These are phyloP conservation scores for Choiromyces venosus DNA, from an alignment of 495 filamentous ascomycete species.

Conservation along the genomic window DNA sequence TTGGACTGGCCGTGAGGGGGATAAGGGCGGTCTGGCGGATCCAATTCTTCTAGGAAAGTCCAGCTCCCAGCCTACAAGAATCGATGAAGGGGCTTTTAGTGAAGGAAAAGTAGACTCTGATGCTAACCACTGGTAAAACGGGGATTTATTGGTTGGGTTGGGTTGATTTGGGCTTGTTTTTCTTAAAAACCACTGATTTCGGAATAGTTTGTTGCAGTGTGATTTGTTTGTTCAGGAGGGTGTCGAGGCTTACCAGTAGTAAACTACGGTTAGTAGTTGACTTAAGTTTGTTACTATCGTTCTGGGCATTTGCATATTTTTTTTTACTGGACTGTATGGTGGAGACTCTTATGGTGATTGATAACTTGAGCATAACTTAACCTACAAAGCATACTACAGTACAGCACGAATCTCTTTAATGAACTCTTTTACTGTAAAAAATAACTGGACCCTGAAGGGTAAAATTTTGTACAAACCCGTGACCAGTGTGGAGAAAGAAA, in stretches of 20 bases:
- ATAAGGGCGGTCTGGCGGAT: not conserved
- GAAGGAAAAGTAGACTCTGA: not conserved
- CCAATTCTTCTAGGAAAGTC: not conserved
- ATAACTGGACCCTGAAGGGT: too few species aligned
- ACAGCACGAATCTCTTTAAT: too few species aligned
- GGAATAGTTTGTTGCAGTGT: not conserved
- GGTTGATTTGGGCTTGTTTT: not conserved
- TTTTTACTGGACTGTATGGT: not conserved
- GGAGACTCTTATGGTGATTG: not conserved
- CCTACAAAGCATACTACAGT: not conserved
- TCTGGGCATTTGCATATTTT: not conserved
- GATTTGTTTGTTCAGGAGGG: not conserved
- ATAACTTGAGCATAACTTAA: not conserved
- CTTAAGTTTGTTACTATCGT: not conserved
- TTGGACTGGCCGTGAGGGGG: slow-evolving; percentile 14
- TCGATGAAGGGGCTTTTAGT: not conserved
- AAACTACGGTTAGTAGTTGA: not conserved
- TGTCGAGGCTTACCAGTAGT: not conserved
- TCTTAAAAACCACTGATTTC: not conserved
- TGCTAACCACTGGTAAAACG: not conserved
- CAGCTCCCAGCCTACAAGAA: not conserved
- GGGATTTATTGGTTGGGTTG: not conserved
- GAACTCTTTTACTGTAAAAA: too few species aligned
- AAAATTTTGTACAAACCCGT: too few species aligned
- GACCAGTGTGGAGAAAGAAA: not conserved